A percentile compares a stretch with the other conserved stretches of the same genome.
These are phyloP conservation scores for Annulohypoxylon bovei DNA, from an alignment of 495 filamentous ascomycete genomes.

Conservation along the genomic window DNA sequence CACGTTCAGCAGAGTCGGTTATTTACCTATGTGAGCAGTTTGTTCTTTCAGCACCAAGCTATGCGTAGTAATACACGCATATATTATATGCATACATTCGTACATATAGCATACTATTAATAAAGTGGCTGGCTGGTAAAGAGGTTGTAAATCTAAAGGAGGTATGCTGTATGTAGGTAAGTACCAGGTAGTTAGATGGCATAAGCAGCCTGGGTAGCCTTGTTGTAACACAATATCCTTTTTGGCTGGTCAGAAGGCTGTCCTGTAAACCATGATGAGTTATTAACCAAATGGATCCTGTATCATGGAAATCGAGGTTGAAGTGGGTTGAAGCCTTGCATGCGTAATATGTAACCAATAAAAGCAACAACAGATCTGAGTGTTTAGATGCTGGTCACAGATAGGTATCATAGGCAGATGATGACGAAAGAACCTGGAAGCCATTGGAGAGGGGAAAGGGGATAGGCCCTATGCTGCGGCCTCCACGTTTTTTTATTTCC, in stretches of 20 bases:
- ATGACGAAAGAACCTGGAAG: not conserved
- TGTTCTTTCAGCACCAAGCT: constrained; percentile 2
- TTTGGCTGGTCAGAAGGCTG: not conserved
- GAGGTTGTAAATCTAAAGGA: not conserved
- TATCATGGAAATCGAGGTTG: constrained; percentile 5
- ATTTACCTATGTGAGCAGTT: not conserved
- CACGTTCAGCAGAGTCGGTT: not conserved
- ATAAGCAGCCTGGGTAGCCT: not conserved
- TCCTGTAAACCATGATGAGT: not conserved
- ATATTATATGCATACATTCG: not conserved
- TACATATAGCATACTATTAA: constrained; percentile 4
- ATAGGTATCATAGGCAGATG: constrained; percentile 38
- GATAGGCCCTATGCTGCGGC: constrained; percentile 39
- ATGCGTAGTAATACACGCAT: constrained; percentile 16
- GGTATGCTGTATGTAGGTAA: not conserved
- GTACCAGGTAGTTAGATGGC: not conserved
- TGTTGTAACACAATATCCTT: not conserved
- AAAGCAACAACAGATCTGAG: constrained; percentile 5
- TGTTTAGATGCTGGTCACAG: constrained; percentile 22
- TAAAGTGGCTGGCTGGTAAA: constrained; percentile 5
- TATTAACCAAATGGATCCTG: constrained; percentile 3
- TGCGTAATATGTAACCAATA: constrained; percentile 5
- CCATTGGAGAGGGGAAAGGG: constrained; percentile 31
- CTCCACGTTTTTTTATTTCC: constrained; percentile 49
- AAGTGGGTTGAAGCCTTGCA: constrained; percentile 11